Evolutionary conservation across 2,329 filamentous ascomycete species (phyloP).

Genomic region (Beauveria asiatica): DNA sequence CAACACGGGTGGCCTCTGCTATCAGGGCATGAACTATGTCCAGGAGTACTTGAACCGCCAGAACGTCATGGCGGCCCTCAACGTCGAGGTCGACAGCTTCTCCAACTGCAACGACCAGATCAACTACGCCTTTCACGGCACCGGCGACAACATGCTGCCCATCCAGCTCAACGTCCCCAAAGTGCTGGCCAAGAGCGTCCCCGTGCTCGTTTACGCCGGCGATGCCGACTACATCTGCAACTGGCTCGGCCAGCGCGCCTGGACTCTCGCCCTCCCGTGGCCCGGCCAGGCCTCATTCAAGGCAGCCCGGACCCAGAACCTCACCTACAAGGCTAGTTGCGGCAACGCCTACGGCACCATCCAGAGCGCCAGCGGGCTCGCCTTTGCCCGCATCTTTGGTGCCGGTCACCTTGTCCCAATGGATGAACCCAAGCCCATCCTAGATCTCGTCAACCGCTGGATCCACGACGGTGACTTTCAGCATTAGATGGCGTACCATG

Average conservation of each 20-base stretch:
- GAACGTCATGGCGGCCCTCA: slow-evolving; percentile 77
- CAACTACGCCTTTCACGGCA: slow-evolving; percentile 95
- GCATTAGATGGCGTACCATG: not conserved
- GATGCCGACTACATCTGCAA: slow-evolving; percentile 90
- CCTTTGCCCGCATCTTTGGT: slow-evolving; percentile 80
- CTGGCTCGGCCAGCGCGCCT: slow-evolving; percentile 97
- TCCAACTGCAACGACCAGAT: slow-evolving; percentile 98
- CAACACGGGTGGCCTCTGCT: slow-evolving; percentile 78
- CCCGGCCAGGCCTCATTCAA: slow-evolving; percentile 74
- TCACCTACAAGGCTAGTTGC: slow-evolving; percentile 45
- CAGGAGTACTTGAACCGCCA: slow-evolving; percentile 77
- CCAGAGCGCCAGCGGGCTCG: slow-evolving; percentile 88
- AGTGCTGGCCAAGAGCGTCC: slow-evolving; percentile 73
- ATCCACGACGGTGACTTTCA: slow-evolving; percentile 29
- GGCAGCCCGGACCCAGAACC: slow-evolving; percentile 58
- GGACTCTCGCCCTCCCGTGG: slow-evolving; percentile 93
- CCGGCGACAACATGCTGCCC: slow-evolving; percentile 98
- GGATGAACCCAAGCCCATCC: slow-evolving; percentile 81
- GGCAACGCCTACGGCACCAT: slow-evolving; percentile 58
- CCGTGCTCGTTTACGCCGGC: slow-evolving; percentile 88
- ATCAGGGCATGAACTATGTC: slow-evolving; percentile 83
- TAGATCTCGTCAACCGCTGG: slow-evolving; percentile 96
- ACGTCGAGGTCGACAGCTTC: slow-evolving; percentile 80
- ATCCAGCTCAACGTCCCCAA: slow-evolving; percentile 85
- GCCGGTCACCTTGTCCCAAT: slow-evolving; percentile 97